Conservation (phyloP, 495 filamentous ascomycete genomes). For the Aspergillus avenaceus region DNA sequence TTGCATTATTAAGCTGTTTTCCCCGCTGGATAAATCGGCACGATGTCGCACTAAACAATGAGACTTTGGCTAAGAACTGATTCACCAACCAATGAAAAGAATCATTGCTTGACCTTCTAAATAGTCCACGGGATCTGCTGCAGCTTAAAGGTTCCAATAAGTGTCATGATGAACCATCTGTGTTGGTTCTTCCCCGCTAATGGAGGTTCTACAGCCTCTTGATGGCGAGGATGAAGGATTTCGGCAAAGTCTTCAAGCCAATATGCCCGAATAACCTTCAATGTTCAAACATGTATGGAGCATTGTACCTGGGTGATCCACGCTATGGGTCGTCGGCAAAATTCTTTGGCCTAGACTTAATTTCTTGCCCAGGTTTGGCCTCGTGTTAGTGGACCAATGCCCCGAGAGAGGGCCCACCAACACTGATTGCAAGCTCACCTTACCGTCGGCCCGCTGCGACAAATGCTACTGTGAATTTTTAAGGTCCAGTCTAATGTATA, state of each 20-base stretch:
- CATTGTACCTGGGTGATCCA: too few species aligned
- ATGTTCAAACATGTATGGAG: not conserved
- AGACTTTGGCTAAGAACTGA: not conserved
- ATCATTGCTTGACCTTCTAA: not conserved
- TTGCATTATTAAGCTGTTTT: constrained; percentile 5
- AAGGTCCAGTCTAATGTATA: not conserved
- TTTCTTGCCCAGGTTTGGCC: not conserved
- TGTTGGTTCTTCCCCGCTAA: not conserved
- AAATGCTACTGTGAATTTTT: not conserved
- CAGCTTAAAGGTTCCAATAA: not conserved
- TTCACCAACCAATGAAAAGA: constrained; percentile 2
- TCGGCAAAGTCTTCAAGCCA: too few species aligned
- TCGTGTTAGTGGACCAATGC: constrained; percentile 1
- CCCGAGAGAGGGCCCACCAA: not conserved
- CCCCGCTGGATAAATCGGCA: constrained; percentile 27
- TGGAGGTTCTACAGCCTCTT: too few species aligned
- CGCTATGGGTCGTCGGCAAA: not conserved
- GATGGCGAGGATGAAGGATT: too few species aligned
- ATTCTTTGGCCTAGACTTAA: not conserved
- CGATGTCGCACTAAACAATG: not conserved
- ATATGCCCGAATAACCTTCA: not conserved
- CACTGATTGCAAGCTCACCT: constrained; percentile 11
- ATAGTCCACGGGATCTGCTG: not conserved
- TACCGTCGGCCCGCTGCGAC: not conserved
- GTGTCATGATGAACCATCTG: not conserved